Conservation (phyloP, 2,329 filamentous ascomycete species). For the Orbilia brochopaga region DNA sequence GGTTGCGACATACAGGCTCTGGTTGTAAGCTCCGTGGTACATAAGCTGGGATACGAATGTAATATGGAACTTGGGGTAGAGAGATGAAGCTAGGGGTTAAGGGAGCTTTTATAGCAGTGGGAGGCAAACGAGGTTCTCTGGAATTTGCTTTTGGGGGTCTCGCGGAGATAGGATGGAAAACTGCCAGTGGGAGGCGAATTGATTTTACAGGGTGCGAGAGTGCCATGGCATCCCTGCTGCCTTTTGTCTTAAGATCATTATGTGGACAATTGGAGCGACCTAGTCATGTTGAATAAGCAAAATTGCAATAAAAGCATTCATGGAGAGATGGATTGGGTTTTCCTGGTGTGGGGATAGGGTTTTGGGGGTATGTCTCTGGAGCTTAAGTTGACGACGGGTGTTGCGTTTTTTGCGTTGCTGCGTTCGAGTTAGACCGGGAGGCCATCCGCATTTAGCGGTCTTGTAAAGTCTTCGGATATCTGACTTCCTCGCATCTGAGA, state of each 20-base stretch:
- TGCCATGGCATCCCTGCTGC: background rate
- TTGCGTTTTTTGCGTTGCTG: conserved; percentile 1
- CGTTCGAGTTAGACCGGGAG: no score
- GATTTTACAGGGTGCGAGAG: background rate
- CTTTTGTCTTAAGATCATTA: background rate
- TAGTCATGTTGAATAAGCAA: background rate
- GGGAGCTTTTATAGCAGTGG: background rate
- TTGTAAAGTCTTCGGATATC: no score
- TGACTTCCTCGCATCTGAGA: no score
- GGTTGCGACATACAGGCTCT: conserved; percentile 78
- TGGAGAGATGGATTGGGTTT: background rate
- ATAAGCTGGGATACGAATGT: background rate
- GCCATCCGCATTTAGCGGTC: no score
- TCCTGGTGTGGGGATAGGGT: background rate
- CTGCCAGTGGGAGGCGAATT: background rate
- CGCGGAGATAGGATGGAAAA: conserved; percentile 4
- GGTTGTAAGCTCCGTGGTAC: conserved; percentile 59
- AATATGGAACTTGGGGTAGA: background rate
- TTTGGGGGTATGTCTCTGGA: background rate
- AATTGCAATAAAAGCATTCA: background rate
- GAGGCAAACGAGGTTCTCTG: background rate
- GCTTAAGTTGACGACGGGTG: conserved; percentile 2
- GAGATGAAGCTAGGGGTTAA: background rate
- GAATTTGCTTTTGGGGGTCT: background rate
- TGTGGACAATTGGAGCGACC: background rate